phyloP scores from a whole-genome alignment of 2,329 filamentous ascomycete genomes.

The Calcarisporium arbuscula region DNA sequence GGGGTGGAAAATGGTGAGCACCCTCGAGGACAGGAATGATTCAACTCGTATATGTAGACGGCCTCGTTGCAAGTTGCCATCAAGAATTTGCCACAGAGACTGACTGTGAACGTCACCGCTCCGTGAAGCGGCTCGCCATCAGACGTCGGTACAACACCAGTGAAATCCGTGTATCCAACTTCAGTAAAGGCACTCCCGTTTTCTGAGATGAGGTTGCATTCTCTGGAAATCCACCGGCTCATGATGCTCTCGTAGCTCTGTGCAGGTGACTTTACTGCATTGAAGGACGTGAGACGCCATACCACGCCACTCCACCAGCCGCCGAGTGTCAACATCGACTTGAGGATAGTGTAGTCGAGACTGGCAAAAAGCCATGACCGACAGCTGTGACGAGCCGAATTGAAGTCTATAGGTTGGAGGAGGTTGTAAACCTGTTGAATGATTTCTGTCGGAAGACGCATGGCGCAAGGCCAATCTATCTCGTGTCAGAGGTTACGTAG shows the following conservation, averaged over 20 bases:
- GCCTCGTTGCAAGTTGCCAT: constrained; percentile 46
- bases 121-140: constrained; percentile 17
- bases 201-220: constrained; percentile 23
- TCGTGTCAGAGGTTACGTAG: too few relatives aligned
- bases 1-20: constrained; percentile 19
- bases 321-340: constrained; percentile 46
- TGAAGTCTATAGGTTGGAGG: constrained; percentile 39
- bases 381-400: constrained; percentile 54
- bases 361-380: constrained; percentile 53
- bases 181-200: constrained; percentile 22
- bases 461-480: constrained; percentile 14
- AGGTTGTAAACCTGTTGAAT: constrained; percentile 27
- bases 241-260: constrained; percentile 24
- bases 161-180: constrained; percentile 29
- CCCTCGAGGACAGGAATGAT: constrained; percentile 25
- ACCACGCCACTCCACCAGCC: constrained; percentile 43
- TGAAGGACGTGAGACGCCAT: constrained; percentile 18
- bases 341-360: constrained; percentile 43
- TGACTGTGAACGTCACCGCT: constrained; percentile 40
- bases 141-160: constrained; percentile 20
- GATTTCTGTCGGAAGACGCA: constrained; percentile 28
- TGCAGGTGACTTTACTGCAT: constrained; percentile 8
- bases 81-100: constrained; percentile 52
- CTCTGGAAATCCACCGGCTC: constrained; percentile 36
- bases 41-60: constrained; percentile 49